A percentile compares a stretch with the other conserved stretches of the same genome.
phyloP scores from a whole-genome alignment of 352 stramenopile genomes.

The Phytopythium oedochilum region DNA sequence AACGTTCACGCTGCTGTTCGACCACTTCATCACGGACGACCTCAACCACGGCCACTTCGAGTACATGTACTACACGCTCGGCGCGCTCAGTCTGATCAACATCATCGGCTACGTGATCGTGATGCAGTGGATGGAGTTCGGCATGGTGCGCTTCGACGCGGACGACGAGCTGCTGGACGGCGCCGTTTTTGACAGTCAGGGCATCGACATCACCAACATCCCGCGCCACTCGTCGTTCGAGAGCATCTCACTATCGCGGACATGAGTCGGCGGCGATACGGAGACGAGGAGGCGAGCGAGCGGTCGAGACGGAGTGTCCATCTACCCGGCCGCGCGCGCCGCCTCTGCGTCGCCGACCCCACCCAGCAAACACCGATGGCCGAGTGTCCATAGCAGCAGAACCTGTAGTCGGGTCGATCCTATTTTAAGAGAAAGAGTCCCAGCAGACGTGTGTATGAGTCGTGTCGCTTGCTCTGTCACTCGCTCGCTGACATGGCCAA shows the following conservation, averaged over 20 bases:
- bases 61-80: conserved; percentile 89
- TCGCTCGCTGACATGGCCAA: neutral
- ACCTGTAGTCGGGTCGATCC: neutral
- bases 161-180: conserved; percentile 64
- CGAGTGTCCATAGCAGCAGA: conserved; percentile 2
- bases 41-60: conserved; percentile 84
- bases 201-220: conserved; percentile 64
- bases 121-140: conserved; percentile 88
- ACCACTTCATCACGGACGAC: conserved; percentile 62
- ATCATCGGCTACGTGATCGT: conserved; percentile 66
- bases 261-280: neutral
- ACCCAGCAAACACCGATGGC: neutral
- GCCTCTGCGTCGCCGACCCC: neutral
- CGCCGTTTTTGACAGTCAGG: conserved; percentile 50
- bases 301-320: neutral
- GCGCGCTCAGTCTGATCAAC: conserved; percentile 66
- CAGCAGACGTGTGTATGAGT: neutral
- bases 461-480: neutral
- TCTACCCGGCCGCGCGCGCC: neutral
- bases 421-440: neutral
- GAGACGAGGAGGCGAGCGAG: neutral
- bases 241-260: conserved; percentile 58
- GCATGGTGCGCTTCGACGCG: conserved; percentile 71
- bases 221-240: conserved; percentile 73
- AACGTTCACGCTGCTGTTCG: conserved; percentile 84